phyloP scores from a whole-genome alignment of 208 protist species.

The Trypanosoma caninum region DNA sequence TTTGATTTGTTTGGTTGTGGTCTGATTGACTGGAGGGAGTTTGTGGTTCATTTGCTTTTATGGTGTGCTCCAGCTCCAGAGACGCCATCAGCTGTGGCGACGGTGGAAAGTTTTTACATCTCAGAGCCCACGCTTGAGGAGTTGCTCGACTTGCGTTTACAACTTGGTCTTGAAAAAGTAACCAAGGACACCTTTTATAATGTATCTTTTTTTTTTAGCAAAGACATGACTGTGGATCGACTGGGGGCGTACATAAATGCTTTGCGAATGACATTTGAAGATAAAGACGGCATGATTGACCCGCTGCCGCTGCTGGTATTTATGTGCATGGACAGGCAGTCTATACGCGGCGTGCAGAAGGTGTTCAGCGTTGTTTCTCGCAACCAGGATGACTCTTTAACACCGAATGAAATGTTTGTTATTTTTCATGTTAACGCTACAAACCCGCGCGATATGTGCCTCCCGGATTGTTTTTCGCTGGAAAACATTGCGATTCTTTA shows the following conservation, averaged over 20 bases:
- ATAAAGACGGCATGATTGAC: conserved; percentile 34
- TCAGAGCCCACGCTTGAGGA: conserved; percentile 52
- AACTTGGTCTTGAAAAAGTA: conserved; percentile 37
- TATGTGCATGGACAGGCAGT: conserved; percentile 77
- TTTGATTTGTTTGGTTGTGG: conserved; percentile 63
- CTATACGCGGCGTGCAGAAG: conserved; percentile 82
- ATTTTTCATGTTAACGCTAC: conserved; percentile 67
- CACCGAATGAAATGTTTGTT: conserved; percentile 25
- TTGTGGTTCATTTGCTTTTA: conserved; percentile 80
- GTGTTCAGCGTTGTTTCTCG: conserved; percentile 60
- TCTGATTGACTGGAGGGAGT: conserved; percentile 82
- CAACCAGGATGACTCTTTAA: conserved; percentile 25
- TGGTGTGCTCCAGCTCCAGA: conserved; percentile 55
- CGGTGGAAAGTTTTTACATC: conserved; percentile 29
- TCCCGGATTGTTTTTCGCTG: conserved; percentile 52
- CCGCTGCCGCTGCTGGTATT: conserved; percentile 56
- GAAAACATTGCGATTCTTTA: conserved; percentile 61
- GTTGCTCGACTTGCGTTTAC: conserved; percentile 37
- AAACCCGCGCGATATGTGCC: conserved; percentile 45
- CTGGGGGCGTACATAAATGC: conserved; percentile 53
- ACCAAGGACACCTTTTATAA: conserved; percentile 51
- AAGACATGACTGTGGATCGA: conserved; percentile 36
- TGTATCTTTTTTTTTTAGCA: conserved; percentile 63
- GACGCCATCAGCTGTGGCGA: not conserved
- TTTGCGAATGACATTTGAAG: conserved; percentile 74